Evolutionary conservation across 1,284 basidiomycete genomes (phyloP).

Genomic region (Neonothopanus nambi): DNA sequence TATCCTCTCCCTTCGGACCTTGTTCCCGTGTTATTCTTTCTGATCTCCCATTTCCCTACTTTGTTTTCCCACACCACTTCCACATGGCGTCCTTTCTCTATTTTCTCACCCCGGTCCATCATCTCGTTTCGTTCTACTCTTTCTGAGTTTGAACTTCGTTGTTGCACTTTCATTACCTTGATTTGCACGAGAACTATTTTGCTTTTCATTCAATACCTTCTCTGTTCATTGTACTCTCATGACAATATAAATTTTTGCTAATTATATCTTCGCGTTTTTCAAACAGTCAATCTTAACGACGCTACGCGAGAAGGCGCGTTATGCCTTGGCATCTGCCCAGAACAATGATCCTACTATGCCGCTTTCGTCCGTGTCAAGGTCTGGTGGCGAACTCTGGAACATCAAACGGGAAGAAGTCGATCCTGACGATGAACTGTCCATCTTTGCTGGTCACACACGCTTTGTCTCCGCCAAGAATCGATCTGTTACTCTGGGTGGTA

Average conservation of each 20-base stretch:
- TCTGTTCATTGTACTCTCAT: too few species aligned
- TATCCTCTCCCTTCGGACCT: too few species aligned
- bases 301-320: conserved; percentile 56
- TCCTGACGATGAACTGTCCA: conserved; percentile 56
- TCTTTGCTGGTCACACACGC: conserved; percentile 60
- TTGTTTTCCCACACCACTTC: too few species aligned
- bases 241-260: not conserved
- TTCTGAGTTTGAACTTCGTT: not conserved
- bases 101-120: too few species aligned
- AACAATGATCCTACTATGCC: conserved; percentile 22
- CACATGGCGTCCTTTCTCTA: too few species aligned
- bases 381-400: conserved; percentile 44
- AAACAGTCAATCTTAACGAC: conserved; percentile 54
- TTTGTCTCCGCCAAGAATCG: conserved; percentile 45
- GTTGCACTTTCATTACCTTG: not conserved
- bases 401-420: conserved; percentile 45
- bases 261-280: not conserved
- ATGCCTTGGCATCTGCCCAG: conserved; percentile 38
- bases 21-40: too few species aligned
- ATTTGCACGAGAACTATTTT: too few species aligned
- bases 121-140: too few species aligned
- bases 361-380: conserved; percentile 40
- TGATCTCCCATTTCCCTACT: not conserved
- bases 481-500: not conserved
- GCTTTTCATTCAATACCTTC: too few species aligned